Evolutionary conservation across 306 rosid genomes (phyloP), one percentile per base, ranked within the genome.

Genomic region (Arachis hypogaea): DNA sequence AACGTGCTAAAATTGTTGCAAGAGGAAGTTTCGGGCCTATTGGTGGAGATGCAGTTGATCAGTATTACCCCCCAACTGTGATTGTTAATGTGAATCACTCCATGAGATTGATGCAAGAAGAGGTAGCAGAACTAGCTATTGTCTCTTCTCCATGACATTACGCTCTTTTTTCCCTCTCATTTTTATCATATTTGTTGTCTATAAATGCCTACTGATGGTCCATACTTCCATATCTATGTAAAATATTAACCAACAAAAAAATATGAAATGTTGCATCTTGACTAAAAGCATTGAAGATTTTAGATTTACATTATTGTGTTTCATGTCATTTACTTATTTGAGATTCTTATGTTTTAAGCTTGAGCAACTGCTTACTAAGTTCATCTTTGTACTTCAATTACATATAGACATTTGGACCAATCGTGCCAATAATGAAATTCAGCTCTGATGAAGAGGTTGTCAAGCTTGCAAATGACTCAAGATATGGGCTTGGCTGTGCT

Each of bases 41-140:
- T 68, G 85, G 92, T 78, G 96, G 86, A 90, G 98, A 78, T 41
- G 93, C 99, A 72, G 97, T 95, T 65, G 89, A 90, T 86, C 99
- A 92, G 66, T 95, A 86, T 81, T 95, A 84, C 7, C 98, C 96
- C 6, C 98, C 98, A 45, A 90, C 99, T 4, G 96, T 92, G 79
- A 78, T 92, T 75, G 92, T 72, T 62, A 90, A 95, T 71, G 97
- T 92, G 77, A 88, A 92, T 74, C 99, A 90, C 86, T 83, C 92
- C 0, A 92, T 95, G 98, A 86, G 73, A 77, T 81, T 95, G 88
- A 95, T 95, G 99, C 97, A 95, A 80, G 98, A 95, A 78, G 99
- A 92, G 99, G 99, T 95, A 85, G 30, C 60, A 45, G 70, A 78
- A 45, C 11, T 74, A 66, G 6, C 49, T 59, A 11, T 65, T 58